Evolutionary conservation across 2,329 filamentous ascomycete genomes (phyloP).

Genomic region (Xylaria sp.): DNA sequence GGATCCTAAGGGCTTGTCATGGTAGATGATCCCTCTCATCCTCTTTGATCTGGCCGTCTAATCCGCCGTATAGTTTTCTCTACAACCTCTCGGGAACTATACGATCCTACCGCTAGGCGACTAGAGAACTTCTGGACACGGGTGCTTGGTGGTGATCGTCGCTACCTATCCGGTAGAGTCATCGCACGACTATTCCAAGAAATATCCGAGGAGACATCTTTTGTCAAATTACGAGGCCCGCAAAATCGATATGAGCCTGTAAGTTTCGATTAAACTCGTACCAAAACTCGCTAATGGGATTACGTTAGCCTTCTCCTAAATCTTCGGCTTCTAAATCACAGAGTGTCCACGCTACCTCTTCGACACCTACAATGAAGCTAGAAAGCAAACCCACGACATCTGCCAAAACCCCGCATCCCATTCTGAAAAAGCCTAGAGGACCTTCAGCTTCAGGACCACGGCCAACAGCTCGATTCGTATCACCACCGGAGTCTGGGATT

Average conservation of each 20-base stretch:
- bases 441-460: constrained; percentile 63
- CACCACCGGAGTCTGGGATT: constrained; percentile 61
- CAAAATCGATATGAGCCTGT: constrained; percentile 65
- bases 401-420: constrained; percentile 63
- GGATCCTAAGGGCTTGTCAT: constrained; percentile 66
- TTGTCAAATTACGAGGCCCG: constrained; percentile 65
- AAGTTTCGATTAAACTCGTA: constrained; percentile 41
- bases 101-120: constrained; percentile 70
- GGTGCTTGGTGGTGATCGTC: constrained; percentile 68
- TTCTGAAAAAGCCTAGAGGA: constrained; percentile 67
- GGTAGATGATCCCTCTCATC: constrained; percentile 53
- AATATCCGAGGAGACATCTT: constrained; percentile 67
- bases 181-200: constrained; percentile 66
- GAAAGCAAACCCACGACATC: constrained; percentile 50
- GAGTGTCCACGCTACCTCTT: constrained; percentile 27
- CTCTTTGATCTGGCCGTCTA: constrained; percentile 22
- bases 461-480: constrained; percentile 70
- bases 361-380: constrained; percentile 38
- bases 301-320: constrained; percentile 41
- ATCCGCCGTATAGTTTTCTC: constrained; percentile 63
- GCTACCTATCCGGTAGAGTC: constrained; percentile 61
- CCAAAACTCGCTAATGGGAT: constrained; percentile 33
- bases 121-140: constrained; percentile 75
- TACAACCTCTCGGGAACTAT: constrained; percentile 66
- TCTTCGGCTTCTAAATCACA: constrained; percentile 35